These are phyloP conservation scores for Fusarium haematococcum DNA, from an alignment of 2,329 filamentous ascomycete species.

Conservation along the genomic window DNA sequence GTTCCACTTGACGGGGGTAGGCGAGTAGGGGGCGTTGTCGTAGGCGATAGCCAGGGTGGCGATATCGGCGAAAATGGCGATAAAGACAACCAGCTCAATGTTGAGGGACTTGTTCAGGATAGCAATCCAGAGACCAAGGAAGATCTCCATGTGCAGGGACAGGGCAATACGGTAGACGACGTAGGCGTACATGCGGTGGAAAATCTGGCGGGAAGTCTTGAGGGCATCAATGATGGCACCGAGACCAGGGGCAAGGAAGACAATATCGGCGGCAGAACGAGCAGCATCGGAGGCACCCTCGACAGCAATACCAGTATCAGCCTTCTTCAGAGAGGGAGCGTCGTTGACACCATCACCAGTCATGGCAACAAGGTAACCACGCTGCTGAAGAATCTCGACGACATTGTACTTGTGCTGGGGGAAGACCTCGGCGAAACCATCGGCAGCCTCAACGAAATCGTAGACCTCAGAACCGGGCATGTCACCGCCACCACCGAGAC, in stretches of 20 bases:
- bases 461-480: constrained; percentile 95
- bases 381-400: constrained; percentile 92
- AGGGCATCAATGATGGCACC: constrained; percentile 93
- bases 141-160: constrained; percentile 91
- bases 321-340: constrained; percentile 91
- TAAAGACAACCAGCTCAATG: constrained; percentile 90
- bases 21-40: constrained; percentile 90
- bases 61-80: constrained; percentile 93
- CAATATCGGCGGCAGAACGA: constrained; percentile 91
- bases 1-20: constrained; percentile 93
- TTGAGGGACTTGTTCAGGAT: constrained; percentile 87
- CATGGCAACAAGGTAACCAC: constrained; percentile 95
- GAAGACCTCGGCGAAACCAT: constrained; percentile 95
- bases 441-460: constrained; percentile 94
- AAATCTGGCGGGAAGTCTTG: constrained; percentile 94
- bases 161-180: constrained; percentile 95
- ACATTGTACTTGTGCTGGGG: constrained; percentile 84
- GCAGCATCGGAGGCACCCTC: constrained; percentile 93
- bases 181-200: constrained; percentile 97
- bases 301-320: constrained; percentile 95
- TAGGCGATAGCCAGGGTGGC: constrained; percentile 93
- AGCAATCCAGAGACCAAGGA: constrained; percentile 91
- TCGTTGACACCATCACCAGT: constrained; percentile 97
- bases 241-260: constrained; percentile 91
- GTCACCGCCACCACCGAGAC: constrained; percentile 88